These are phyloP conservation scores for Pseudotulostoma volvatum DNA, from an alignment of 495 filamentous ascomycete species.

Conservation along the genomic window DNA sequence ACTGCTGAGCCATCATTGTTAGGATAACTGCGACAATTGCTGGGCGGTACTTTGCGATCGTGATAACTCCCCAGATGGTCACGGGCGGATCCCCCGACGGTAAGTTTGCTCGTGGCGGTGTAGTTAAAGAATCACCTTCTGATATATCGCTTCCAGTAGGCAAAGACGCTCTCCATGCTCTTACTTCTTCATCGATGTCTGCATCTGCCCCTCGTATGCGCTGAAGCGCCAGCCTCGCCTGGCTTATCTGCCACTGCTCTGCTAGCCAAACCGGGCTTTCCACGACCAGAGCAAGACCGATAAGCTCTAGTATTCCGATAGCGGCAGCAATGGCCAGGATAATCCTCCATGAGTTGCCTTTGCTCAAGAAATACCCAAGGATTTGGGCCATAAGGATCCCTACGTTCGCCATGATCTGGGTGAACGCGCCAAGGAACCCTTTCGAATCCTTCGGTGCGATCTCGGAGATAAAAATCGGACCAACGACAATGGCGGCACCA, in stretches of 20 bases:
- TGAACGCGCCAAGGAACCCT: constrained; percentile 80
- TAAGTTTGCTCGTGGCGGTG: constrained; percentile 16
- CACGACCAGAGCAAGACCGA: constrained; percentile 52
- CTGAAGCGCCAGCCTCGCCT: constrained; percentile 51
- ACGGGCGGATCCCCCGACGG: constrained; percentile 28
- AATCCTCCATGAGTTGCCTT: constrained; percentile 60
- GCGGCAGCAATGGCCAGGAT: constrained; percentile 60
- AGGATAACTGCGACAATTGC: constrained; percentile 74
- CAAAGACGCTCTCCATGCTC: constrained; percentile 37
- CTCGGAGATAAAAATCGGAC: constrained; percentile 90
- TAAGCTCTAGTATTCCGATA: constrained; percentile 46
- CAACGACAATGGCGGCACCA: constrained; percentile 78
- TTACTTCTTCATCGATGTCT: constrained; percentile 60
- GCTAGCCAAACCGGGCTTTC: constrained; percentile 83
- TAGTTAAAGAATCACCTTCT: constrained; percentile 33
- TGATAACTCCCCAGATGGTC: constrained; percentile 49
- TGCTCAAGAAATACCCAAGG: constrained; percentile 73
- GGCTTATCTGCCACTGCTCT: constrained; percentile 40
- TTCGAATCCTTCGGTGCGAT: constrained; percentile 61
- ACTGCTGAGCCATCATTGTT: constrained; percentile 85
- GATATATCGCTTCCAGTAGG: constrained; percentile 23
- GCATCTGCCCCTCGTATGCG: constrained; percentile 52
- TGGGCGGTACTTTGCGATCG: constrained; percentile 48
- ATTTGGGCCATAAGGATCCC: constrained; percentile 75
- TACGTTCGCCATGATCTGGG: constrained; percentile 87